Conservation (phyloP, 495 filamentous ascomycete species). For the Penicillium chermesinum region DNA sequence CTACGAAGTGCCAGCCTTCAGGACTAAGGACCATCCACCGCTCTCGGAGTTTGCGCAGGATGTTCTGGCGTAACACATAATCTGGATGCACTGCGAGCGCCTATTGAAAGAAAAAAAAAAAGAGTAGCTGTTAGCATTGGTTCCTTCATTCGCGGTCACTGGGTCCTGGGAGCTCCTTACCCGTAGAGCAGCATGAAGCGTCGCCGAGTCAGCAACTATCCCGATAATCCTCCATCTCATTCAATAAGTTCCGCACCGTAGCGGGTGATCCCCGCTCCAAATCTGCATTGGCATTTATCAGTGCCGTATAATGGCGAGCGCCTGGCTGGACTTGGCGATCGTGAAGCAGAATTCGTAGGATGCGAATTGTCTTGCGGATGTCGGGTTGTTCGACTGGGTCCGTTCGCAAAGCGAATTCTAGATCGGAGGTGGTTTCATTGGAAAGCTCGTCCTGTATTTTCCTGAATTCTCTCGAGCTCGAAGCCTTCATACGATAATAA, state of each 20-base stretch:
- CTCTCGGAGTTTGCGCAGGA: conserved; percentile 60
- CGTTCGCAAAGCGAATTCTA: conserved; percentile 27
- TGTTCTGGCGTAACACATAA: conserved; percentile 63
- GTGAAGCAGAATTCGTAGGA: conserved; percentile 47
- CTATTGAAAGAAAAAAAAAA: conserved; percentile 37
- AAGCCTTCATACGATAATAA: neutral
- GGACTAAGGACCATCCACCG: conserved; percentile 63
- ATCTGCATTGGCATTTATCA: conserved; percentile 67
- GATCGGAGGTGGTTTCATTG: neutral
- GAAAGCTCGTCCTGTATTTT: neutral
- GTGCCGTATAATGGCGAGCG: conserved; percentile 61
- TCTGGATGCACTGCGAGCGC: conserved; percentile 80
- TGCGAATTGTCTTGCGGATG: conserved; percentile 23
- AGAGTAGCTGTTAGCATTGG: conserved; percentile 1
- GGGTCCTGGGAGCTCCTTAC: conserved; percentile 38
- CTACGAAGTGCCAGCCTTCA: conserved; percentile 61
- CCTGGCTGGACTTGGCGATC: conserved; percentile 60
- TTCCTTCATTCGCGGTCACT: neutral
- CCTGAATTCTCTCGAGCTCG: neutral
- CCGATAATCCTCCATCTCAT: conserved; percentile 62
- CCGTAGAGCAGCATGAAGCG: conserved; percentile 69
- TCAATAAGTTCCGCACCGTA: conserved; percentile 52
- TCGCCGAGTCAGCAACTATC: conserved; percentile 55
- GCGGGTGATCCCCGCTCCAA: conserved; percentile 56
- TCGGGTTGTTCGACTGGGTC: conserved; percentile 14